Conservation (phyloP, 2,329 filamentous ascomycete species). For the Ophiostoma triangulosporum region DNA sequence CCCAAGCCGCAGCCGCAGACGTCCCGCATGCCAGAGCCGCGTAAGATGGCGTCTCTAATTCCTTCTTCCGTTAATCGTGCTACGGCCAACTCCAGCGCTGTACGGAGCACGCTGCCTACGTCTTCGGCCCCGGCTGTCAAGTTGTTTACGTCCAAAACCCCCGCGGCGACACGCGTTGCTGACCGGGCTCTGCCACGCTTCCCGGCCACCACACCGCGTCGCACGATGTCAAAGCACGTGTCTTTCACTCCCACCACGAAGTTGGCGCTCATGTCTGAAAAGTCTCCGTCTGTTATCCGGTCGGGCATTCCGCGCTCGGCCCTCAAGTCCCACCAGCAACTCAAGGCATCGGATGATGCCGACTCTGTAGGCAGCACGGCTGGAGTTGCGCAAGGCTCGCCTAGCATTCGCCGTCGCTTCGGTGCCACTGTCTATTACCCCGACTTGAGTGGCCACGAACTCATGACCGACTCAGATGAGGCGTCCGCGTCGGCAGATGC, state of each 20-base stretch:
- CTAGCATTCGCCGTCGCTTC: slow-evolving; percentile 9
- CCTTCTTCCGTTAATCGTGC: slow-evolving; percentile 4
- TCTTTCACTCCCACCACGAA: slow-evolving; percentile 66
- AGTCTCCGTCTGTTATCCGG: slow-evolving; percentile 45
- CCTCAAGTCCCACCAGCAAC: slow-evolving; percentile 20
- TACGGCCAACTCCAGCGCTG: slow-evolving; percentile 17
- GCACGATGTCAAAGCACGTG: slow-evolving; percentile 57
- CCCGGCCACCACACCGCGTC: slow-evolving; percentile 51
- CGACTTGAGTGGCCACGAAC: slow-evolving; percentile 29
- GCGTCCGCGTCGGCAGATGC: not conserved
- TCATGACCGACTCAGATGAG: slow-evolving; percentile 3
- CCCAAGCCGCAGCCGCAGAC: not conserved
- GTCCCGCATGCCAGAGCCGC: not conserved
- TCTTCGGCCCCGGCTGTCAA: slow-evolving; percentile 19
- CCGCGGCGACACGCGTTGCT: slow-evolving; percentile 28
- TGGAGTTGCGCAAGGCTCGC: not conserved
- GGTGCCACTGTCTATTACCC: slow-evolving; percentile 35
- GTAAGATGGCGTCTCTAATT: slow-evolving; percentile 22
- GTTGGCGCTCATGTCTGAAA: slow-evolving; percentile 28
- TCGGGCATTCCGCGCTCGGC: slow-evolving; percentile 31
- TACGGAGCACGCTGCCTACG: slow-evolving; percentile 35
- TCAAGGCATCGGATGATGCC: not conserved
- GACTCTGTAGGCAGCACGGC: not conserved
- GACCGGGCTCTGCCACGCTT: slow-evolving; percentile 39
- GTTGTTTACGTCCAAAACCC: slow-evolving; percentile 29